Evolutionary conservation across 2,329 filamentous ascomycete species (phyloP).

Genomic region (Talaromyces sp.): DNA sequence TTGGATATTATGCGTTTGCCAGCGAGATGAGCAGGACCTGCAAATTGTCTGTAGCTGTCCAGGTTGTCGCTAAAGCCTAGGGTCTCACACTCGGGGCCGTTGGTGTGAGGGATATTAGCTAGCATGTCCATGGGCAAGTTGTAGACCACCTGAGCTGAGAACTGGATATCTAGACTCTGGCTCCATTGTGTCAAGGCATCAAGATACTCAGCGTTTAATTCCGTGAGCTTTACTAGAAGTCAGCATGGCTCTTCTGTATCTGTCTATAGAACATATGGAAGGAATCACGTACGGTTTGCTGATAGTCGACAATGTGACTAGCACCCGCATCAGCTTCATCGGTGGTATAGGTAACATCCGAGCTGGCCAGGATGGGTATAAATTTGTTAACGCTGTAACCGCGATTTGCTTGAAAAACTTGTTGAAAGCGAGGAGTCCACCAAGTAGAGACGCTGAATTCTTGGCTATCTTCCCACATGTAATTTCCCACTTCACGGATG

Average conservation of each 20-base stretch:
- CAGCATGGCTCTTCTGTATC: background rate
- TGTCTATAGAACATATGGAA: background rate
- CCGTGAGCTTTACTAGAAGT: constrained; percentile 12
- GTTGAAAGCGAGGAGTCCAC: constrained; percentile 32
- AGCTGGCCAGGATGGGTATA: constrained; percentile 28
- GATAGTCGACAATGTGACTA: constrained; percentile 19
- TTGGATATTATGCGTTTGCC: constrained; percentile 36
- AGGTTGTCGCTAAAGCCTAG: constrained; percentile 32
- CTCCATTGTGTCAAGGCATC: constrained; percentile 24
- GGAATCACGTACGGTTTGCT: constrained; percentile 7
- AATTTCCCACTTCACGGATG: constrained; percentile 27
- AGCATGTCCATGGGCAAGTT: constrained; percentile 40
- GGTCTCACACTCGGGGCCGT: constrained; percentile 39
- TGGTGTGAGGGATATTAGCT: constrained; percentile 29
- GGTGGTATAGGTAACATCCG: constrained; percentile 16
- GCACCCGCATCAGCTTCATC: constrained; percentile 15
- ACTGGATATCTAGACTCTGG: constrained; percentile 25
- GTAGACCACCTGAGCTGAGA: constrained; percentile 37
- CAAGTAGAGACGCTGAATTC: constrained; percentile 29
- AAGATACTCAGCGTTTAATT: constrained; percentile 28
- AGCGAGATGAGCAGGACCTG: constrained; percentile 35
- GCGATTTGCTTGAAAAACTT: constrained; percentile 23
- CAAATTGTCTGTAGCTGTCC: constrained; percentile 38
- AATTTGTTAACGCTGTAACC: constrained; percentile 30
- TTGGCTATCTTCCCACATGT: constrained; percentile 21